Base-by-base conservation (phyloP, 768 basidiomycete species). In the Psilocybe azurescens region DNA sequence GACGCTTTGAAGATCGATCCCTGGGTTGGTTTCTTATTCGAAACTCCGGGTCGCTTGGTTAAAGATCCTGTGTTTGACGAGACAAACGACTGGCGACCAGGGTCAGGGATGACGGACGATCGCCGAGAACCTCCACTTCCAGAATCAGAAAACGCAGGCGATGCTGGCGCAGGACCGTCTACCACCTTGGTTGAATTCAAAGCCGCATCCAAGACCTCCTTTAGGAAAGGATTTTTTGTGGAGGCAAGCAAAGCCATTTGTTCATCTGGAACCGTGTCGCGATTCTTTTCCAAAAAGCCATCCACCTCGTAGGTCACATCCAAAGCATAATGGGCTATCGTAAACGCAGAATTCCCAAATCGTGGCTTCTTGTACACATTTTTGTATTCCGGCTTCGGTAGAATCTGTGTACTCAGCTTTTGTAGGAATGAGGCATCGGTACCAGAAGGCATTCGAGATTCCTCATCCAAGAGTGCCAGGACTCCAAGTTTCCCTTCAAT, bases 261-360 rank as follows among this genome's bases (percentile, higher is more conserved):
- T 71, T 99, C 97, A 68, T 99, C 97, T 2, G 97, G 97, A 3
- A 99, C 97, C 1, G 97, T 98, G 74, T 99, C 97, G 60, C 97
- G 83, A 73, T 99, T 99, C 81, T 99, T 99, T 78, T 99, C 97
- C 73, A 99, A 81, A 78, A 99, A 99, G 18, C 97, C 96, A 66
- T 98, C 97, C 5, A 92, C 94, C 72, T 99, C 97, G 76, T 99
- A 99, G 2, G 96, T 98, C 58, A 99, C 97, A 73, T 99, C 97
- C 70, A 95, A 81, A 4, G 97, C 97, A 74, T 99, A 99, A 73
- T 99, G 97, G 8, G 96, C 93, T 67, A 99, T 94, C 1, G 97
- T 99, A 77, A 99, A 99, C 0, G 96, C 90, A 39, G 94, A 90
- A 72, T 94, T 97, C 50, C 96, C 96, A 74, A 99, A 99, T n/a